phyloP scores from a whole-genome alignment of 1,139 yeast genomes.

The Kurtzmaniella quercitrusa region DNA sequence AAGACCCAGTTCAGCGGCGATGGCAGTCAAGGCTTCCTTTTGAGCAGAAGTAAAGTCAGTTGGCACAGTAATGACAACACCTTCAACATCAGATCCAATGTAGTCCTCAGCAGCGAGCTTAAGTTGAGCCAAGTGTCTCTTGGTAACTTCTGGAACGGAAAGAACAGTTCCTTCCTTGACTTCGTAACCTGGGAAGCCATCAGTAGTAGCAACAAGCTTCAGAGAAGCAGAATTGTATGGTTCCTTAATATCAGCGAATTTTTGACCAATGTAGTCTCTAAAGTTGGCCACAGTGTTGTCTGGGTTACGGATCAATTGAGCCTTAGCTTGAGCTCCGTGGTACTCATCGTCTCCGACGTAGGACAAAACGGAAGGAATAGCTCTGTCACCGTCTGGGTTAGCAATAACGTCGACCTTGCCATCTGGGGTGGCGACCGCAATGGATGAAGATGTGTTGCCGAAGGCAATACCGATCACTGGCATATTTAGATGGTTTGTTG shows the following conservation, averaged over 20 bases:
- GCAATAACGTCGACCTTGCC: slow-evolving; percentile 97
- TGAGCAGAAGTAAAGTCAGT: slow-evolving; percentile 79
- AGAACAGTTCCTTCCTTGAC: slow-evolving; percentile 44
- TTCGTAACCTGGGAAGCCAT: slow-evolving; percentile 69
- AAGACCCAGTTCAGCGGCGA: slow-evolving; percentile 71
- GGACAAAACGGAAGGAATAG: slow-evolving; percentile 88
- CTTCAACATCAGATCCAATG: slow-evolving; percentile 76
- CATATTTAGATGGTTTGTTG: slow-evolving; percentile 7
- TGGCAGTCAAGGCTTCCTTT: slow-evolving; percentile 56
- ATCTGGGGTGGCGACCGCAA: slow-evolving; percentile 83
- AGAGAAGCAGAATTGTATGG: slow-evolving; percentile 62
- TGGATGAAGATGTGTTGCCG: slow-evolving; percentile 94
- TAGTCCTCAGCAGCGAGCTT: slow-evolving; percentile 90
- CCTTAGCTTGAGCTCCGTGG: slow-evolving; percentile 95
- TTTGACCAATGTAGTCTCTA: slow-evolving; percentile 86
- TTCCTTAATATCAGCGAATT: slow-evolving; percentile 65
- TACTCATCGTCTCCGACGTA: slow-evolving; percentile 94
- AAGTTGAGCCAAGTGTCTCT: slow-evolving; percentile 80
- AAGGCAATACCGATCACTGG: slow-evolving; percentile 91
- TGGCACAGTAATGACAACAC: slow-evolving; percentile 88
- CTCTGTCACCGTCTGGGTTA: slow-evolving; percentile 98
- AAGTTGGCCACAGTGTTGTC: slow-evolving; percentile 83
- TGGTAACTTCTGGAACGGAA: slow-evolving; percentile 71
- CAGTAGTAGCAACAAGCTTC: slow-evolving; percentile 60
- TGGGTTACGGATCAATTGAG: slow-evolving; percentile 89